Evolutionary conservation across 2,329 filamentous ascomycete species (phyloP).

Genomic region (Colletotrichum lupini): DNA sequence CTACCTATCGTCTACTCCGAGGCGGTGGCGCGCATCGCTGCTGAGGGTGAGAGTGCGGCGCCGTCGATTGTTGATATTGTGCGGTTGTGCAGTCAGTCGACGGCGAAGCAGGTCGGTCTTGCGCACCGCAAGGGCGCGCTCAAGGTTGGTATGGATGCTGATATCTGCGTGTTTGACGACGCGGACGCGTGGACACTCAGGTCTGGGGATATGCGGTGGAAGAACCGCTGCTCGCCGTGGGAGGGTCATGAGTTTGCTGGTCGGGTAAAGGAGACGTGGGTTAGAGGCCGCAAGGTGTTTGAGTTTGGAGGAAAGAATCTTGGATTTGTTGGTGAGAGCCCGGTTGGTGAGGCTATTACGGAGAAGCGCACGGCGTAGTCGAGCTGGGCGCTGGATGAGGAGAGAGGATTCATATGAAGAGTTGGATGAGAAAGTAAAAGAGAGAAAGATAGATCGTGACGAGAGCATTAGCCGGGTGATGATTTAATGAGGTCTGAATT

Average conservation of each 20-base stretch:
- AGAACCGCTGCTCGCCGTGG: slow-evolving; percentile 93
- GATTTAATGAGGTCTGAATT: neutral
- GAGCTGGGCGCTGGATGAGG: too few species aligned
- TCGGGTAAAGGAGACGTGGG: slow-evolving; percentile 86
- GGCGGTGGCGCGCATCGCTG: slow-evolving; percentile 68
- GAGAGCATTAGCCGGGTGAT: neutral
- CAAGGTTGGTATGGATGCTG: slow-evolving; percentile 84
- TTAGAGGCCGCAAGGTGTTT: slow-evolving; percentile 82
- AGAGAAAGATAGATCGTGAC: neutral
- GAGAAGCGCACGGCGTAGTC: slow-evolving; percentile 61
- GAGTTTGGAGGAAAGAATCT: slow-evolving; percentile 65
- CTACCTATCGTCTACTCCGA: slow-evolving; percentile 91
- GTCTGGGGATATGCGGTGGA: slow-evolving; percentile 88
- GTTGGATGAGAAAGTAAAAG: neutral
- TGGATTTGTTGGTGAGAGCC: slow-evolving; percentile 61
- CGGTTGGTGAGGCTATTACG: slow-evolving; percentile 66
- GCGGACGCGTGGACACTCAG: slow-evolving; percentile 79
- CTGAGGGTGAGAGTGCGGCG: slow-evolving; percentile 52
- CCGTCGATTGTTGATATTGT: slow-evolving; percentile 81
- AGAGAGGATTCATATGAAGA: neutral
- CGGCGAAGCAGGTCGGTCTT: slow-evolving; percentile 88
- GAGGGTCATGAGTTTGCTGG: slow-evolving; percentile 83
- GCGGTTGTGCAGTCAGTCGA: slow-evolving; percentile 86
- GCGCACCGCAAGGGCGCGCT: slow-evolving; percentile 85
- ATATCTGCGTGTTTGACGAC: slow-evolving; percentile 94